Conservation (phyloP, 2,329 filamentous ascomycete species). For the Alternaria dauci region DNA sequence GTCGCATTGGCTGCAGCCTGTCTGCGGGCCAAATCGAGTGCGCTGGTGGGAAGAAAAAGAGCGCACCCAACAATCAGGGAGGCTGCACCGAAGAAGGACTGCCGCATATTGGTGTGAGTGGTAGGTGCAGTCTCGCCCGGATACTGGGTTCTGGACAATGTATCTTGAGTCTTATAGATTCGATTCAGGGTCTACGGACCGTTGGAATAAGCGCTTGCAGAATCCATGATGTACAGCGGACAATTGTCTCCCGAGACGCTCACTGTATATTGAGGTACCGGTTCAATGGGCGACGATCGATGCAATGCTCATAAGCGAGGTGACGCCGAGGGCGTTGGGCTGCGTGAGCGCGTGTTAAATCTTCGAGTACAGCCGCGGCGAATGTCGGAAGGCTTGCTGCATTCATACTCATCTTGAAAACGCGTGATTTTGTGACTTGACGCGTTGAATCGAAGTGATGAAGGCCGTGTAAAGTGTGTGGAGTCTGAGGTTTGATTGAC, state of each 20-base stretch:
- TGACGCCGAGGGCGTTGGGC: background rate
- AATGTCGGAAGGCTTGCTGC: background rate
- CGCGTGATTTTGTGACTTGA: background rate
- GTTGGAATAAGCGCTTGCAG: background rate
- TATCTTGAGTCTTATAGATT: slow-evolving; percentile 23
- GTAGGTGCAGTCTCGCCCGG: slow-evolving; percentile 2
- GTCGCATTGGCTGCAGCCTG: slow-evolving; percentile 42
- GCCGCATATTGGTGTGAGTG: slow-evolving; percentile 1
- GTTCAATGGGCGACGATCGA: slow-evolving; percentile 12
- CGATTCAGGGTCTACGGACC: slow-evolving; percentile 10
- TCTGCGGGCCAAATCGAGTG: slow-evolving; percentile 40
- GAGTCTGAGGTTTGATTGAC: slow-evolving; percentile 29
- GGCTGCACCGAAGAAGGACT: slow-evolving; percentile 8
- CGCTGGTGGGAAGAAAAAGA: slow-evolving; percentile 24
- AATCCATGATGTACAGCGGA: slow-evolving; percentile 14
- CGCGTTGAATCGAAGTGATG: background rate
- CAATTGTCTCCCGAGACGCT: slow-evolving; percentile 24
- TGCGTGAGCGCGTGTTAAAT: background rate
- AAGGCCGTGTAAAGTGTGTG: background rate
- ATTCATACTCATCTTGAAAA: background rate
- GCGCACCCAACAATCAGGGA: slow-evolving; percentile 26
- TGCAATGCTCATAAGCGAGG: slow-evolving; percentile 3
- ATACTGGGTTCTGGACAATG: slow-evolving; percentile 6
- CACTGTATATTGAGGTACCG: slow-evolving; percentile 24
- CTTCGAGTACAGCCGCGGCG: background rate